phyloP scores from a whole-genome alignment of 208 protist species.

The Trypanosoma conorhini region DNA sequence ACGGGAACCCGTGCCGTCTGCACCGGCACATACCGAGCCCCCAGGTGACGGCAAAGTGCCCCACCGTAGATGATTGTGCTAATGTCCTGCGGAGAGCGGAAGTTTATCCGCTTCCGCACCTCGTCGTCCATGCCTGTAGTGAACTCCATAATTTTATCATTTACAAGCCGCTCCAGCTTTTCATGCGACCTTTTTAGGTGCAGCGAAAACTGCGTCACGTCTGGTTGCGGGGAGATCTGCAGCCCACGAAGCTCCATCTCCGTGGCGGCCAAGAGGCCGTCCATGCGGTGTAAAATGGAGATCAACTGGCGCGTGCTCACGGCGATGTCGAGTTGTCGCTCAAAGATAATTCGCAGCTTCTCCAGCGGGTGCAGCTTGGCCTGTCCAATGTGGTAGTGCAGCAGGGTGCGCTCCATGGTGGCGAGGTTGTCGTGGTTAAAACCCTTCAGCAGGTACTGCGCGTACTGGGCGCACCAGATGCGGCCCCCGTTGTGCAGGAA shows the following conservation, averaged over 20 bases:
- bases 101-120: constrained; percentile 86
- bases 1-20: constrained; percentile 55
- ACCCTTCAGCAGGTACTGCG: constrained; percentile 90
- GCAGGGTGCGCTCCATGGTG: constrained; percentile 83
- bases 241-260: constrained; percentile 91
- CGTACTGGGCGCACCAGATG: constrained; percentile 93
- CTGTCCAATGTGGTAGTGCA: constrained; percentile 84
- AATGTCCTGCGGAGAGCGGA: constrained; percentile 87
- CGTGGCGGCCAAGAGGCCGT: constrained; percentile 86
- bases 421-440: constrained; percentile 82
- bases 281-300: constrained; percentile 88
- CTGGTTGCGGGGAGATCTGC: constrained; percentile 68
- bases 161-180: constrained; percentile 79
- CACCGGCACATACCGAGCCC: constrained; percentile 64
- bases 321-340: constrained; percentile 86
- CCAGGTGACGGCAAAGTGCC: constrained; percentile 77
- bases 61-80: constrained; percentile 91
- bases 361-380: constrained; percentile 71
- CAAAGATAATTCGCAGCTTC: constrained; percentile 89
- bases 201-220: constrained; percentile 68
- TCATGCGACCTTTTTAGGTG: constrained; percentile 66
- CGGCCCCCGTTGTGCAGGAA: constrained; percentile 81
- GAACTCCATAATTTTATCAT: constrained; percentile 88
- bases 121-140: constrained; percentile 83
- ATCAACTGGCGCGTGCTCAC: constrained; percentile 78